Evolutionary conservation across 2,329 filamentous ascomycete genomes (phyloP), one percentile per base, ranked within the genome.

Genomic region (Aspergillus sp.): DNA sequence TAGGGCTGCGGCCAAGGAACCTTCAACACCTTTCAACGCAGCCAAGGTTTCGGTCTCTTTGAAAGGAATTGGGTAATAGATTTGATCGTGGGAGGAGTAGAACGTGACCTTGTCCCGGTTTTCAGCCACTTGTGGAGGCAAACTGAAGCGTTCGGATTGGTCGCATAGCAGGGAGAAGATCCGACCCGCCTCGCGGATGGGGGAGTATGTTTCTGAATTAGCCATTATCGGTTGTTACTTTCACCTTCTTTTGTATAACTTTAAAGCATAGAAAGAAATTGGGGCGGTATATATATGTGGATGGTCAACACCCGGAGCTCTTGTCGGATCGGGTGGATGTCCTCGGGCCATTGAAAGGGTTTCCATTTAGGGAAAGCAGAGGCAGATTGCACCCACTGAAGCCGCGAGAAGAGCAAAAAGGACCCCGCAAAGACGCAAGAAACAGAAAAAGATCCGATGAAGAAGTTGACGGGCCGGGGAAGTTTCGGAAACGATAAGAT

Each of bases 11-110:
- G 79, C 80, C n/a, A 80, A 71, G 35, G 76, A 73, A 4, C 76
- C 81, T 56, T 84, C 81, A 5, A 83, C 67, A 5, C 75, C 80
- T 58, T 83, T 83, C 53, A 84, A 66, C 3, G 80, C 75, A 6
- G 74, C 73, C 9, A 74, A 66, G 1, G 76, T 75, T 53, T 79
- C 75, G 0, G 74, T 77, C 57, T 76, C 74, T 52, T 78, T 78
- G 53, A 77, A 72, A 0, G 76, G 75, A 49, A 69, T 70, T 1
- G 69, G 69, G 22, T 61, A 70, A 48, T 70, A 72, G 22, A 69
- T 60, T 41, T 66, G 53, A 53, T 70, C 60, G 17, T 67, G 60
- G 13, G 61, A 60, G 4, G 67, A 62, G 23, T 61, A 63, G 49
- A 72, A 72, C 1, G 59, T 60, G 19, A 71, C 65, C 4, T 58